These are phyloP conservation scores for Pythium rishiriense DNA, from an alignment of 352 stramenopile genomes.

Conservation along the genomic window DNA sequence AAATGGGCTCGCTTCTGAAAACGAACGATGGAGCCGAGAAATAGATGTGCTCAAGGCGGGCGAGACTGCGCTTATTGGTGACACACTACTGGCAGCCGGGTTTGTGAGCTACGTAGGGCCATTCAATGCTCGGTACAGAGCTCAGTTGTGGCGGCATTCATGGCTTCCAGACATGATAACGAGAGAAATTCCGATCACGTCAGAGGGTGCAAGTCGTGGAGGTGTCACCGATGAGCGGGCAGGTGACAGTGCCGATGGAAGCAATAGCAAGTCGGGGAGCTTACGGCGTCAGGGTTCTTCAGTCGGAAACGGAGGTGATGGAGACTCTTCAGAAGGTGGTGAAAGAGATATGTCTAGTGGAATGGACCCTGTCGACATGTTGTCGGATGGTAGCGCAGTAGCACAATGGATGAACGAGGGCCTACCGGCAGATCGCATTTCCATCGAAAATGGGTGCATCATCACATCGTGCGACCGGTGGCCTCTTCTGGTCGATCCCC, in stretches of 20 bases:
- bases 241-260: not conserved
- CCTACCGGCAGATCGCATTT: constrained; percentile 88
- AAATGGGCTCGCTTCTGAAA: constrained; percentile 87
- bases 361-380: constrained; percentile 85
- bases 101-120: constrained; percentile 94
- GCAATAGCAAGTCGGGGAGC: not conserved
- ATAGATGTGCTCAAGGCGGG: constrained; percentile 80
- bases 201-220: not conserved
- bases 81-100: constrained; percentile 84
- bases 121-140: constrained; percentile 84
- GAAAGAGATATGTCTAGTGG: constrained; percentile 3
- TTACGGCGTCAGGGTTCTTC: constrained; percentile 21
- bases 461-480: constrained; percentile 87
- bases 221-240: constrained; percentile 2
- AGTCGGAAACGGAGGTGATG: not conserved
- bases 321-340: not conserved
- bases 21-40: constrained; percentile 87
- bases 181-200: constrained; percentile 83
- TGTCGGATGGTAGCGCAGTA: constrained; percentile 82
- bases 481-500: constrained; percentile 90
- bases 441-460: constrained; percentile 92
- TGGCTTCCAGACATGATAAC: constrained; percentile 89
- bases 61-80: constrained; percentile 80
- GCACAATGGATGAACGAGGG: constrained; percentile 93
- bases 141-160: constrained; percentile 79